Percentiles rank a stretch among this genome's conserved stretches.
phyloP scores from a whole-genome alignment of 352 stramenopile genomes.

The Globisporangium alternatum region DNA sequence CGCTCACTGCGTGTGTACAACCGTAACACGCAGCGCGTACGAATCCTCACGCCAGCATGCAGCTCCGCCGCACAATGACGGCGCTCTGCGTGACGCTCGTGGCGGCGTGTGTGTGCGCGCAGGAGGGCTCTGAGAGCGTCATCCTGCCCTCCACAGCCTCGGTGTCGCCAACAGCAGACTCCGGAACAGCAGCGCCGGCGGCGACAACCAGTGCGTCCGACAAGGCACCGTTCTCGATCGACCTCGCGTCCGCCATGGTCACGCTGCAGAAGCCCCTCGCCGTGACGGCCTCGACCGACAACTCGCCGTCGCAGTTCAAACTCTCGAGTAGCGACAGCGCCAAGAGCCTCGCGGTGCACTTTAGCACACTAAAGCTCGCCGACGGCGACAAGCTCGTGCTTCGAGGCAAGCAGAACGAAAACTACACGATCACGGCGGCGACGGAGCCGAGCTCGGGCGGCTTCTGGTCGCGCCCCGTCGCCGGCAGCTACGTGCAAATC shows the following conservation, averaged over 20 bases:
- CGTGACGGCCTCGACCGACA: conserved; percentile 9
- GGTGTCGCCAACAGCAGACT: not conserved
- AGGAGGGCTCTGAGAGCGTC: conserved; percentile 15
- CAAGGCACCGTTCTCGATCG: conserved; percentile 11
- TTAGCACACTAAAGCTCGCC: conserved; percentile 12
- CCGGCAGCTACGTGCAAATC: conserved; percentile 17
- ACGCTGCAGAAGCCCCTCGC: conserved; percentile 13
- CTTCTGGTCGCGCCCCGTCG: conserved; percentile 19
- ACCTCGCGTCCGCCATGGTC: conserved; percentile 14
- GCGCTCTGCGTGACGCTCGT: conserved; percentile 12
- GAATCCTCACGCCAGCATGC: not conserved
- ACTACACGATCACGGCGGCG: conserved; percentile 12
- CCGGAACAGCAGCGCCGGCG: not conserved
- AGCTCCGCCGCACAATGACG: not conserved
- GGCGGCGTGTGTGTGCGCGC: not conserved
- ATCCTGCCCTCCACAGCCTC: conserved; percentile 6
- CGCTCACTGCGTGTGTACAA: too few species aligned
- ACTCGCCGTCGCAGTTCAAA: conserved; percentile 10
- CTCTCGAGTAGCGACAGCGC: conserved; percentile 8
- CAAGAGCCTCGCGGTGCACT: conserved; percentile 21
- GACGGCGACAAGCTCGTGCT: conserved; percentile 20
- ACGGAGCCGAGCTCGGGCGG: conserved; percentile 4
- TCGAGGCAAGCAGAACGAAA: conserved; percentile 18
- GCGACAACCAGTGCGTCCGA: not conserved
- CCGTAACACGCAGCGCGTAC: too few species aligned